Percentiles rank a stretch among this genome's conserved stretches.
These are phyloP conservation scores for Globisporangium viniferum DNA, from an alignment of 352 stramenopile species.

Conservation along the genomic window DNA sequence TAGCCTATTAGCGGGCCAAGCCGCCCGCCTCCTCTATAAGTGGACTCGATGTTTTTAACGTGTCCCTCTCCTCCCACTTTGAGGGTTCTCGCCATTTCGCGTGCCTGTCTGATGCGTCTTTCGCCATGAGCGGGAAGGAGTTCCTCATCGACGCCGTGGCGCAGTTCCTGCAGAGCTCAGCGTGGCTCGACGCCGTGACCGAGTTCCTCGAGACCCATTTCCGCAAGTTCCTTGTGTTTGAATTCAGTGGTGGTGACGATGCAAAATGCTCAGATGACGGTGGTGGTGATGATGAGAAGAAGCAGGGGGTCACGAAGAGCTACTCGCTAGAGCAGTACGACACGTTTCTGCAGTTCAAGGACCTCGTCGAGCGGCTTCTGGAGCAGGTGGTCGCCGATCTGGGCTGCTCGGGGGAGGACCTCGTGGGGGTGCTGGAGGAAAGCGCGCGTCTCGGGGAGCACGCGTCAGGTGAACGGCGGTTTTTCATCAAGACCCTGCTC, in stretches of 20 bases:
- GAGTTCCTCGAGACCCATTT: slow-evolving; percentile 62
- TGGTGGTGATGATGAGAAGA: slow-evolving; percentile 10
- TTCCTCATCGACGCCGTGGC: slow-evolving; percentile 74
- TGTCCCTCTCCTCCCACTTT: neutral
- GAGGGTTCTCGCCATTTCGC: neutral
- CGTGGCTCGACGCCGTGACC: slow-evolving; percentile 47
- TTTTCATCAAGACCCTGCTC: slow-evolving; percentile 72
- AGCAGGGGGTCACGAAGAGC: slow-evolving; percentile 19
- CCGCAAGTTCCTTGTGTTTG: slow-evolving; percentile 33
- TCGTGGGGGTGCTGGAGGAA: slow-evolving; percentile 48
- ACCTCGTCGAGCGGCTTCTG: slow-evolving; percentile 59
- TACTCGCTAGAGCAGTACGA: slow-evolving; percentile 62
- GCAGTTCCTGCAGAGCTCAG: slow-evolving; percentile 59
- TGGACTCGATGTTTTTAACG: neutral
- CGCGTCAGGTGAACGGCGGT: slow-evolving; percentile 41
- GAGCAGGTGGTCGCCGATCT: slow-evolving; percentile 57
- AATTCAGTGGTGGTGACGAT: too few species aligned
- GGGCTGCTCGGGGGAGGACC: slow-evolving; percentile 52
- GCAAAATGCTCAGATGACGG: neutral
- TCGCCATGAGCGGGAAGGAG: slow-evolving; percentile 39
- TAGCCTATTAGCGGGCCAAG: neutral
- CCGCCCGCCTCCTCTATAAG: too few species aligned
- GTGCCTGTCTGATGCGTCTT: neutral
- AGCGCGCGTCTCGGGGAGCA: slow-evolving; percentile 30
- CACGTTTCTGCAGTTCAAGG: slow-evolving; percentile 70